phyloP scores from a whole-genome alignment of 78 protist genomes.

The Dictyostelium purpureum region DNA sequence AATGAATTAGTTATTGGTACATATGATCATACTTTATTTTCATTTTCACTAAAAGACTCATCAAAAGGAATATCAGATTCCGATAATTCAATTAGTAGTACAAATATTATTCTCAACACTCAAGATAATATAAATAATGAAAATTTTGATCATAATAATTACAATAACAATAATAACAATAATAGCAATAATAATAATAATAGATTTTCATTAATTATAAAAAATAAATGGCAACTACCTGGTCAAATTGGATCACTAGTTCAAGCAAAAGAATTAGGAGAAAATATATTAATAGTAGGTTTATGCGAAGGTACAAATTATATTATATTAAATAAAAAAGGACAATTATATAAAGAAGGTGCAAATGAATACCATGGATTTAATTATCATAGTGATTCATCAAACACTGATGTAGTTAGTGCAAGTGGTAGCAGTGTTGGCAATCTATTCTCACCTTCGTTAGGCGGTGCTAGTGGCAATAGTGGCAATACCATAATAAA shows the following conservation, averaged over 20 bases:
- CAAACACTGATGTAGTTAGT: not conserved
- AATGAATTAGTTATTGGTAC: slow-evolving; percentile 71
- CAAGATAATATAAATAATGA: not conserved
- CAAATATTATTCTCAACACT: not conserved
- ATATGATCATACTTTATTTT: slow-evolving; percentile 55
- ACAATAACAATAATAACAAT: not conserved
- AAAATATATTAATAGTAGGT: slow-evolving; percentile 43
- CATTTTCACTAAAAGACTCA: slow-evolving; percentile 30
- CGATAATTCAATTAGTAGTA: not conserved
- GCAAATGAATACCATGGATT: not conserved
- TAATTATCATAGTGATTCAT: not conserved
- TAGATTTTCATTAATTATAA: not conserved
- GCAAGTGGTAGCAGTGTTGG: not conserved
- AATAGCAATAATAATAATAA: not conserved
- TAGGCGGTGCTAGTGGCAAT: not conserved
- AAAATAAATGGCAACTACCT: slow-evolving; percentile 72
- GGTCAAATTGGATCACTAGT: slow-evolving; percentile 60
- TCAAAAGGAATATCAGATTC: not conserved
- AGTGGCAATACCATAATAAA: not conserved
- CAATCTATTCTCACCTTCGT: not conserved
- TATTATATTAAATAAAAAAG: slow-evolving; percentile 38
- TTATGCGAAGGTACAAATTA: slow-evolving; percentile 69
- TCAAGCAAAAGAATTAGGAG: slow-evolving; percentile 64
- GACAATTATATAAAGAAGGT: slow-evolving; percentile 44
- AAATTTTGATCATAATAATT: not conserved